phyloP scores from a whole-genome alignment of 345 rosid genomes.

The Trapa incisa region DNA sequence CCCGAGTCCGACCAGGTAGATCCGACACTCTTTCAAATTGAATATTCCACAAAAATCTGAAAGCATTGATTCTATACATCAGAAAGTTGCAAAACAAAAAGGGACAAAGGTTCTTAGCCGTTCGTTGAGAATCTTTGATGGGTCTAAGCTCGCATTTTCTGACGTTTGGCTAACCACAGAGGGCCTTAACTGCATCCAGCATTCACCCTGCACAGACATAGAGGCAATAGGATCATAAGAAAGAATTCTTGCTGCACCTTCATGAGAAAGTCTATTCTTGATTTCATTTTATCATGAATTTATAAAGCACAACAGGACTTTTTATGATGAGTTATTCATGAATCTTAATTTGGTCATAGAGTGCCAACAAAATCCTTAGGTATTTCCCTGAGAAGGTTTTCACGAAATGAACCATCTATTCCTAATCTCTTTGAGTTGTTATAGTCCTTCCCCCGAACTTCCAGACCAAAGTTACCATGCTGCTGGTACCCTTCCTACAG shows the following conservation, averaged over 20 bases:
- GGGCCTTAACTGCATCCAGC: constrained; percentile 38
- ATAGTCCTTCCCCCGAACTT: constrained; percentile 37
- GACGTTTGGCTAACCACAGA: constrained; percentile 8
- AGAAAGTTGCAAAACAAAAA: too few relatives aligned
- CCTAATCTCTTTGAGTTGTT: constrained; percentile 28
- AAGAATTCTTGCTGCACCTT: background rate
- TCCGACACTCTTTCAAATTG: too few relatives aligned
- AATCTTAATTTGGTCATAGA: constrained; percentile 28
- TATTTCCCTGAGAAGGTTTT: constrained; percentile 29
- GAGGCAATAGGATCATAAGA: background rate
- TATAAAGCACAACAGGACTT: background rate
- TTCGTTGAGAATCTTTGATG: constrained; percentile 29
- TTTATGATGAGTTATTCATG: background rate
- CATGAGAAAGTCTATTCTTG: too few relatives aligned
- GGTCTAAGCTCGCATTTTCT: constrained; percentile 14
- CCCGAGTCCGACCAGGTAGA: too few relatives aligned
- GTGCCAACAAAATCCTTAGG: constrained; percentile 31
- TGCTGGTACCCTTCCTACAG: constrained; percentile 49
- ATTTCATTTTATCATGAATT: too few relatives aligned
- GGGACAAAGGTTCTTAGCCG: constrained; percentile 15
- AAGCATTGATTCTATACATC: too few relatives aligned
- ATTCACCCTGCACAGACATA: constrained; percentile 29
- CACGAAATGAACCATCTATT: constrained; percentile 29
- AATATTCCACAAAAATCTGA: too few relatives aligned
- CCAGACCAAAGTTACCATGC: constrained; percentile 45